These are phyloP conservation scores for Aspergillus bridgeri DNA, from an alignment of 495 filamentous ascomycete genomes.

Conservation along the genomic window DNA sequence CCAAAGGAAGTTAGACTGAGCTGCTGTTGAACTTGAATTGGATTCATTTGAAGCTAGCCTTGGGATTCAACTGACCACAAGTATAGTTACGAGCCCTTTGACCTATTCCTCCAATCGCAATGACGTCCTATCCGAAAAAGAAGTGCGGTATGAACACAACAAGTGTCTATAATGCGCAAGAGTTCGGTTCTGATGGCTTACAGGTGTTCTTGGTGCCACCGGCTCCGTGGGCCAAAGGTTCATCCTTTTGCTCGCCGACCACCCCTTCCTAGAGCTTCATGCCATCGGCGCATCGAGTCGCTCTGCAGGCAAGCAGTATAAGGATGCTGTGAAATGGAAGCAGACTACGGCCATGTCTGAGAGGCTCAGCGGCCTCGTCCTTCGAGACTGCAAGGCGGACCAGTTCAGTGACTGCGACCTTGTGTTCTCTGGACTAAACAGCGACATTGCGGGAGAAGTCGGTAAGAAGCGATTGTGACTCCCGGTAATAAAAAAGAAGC, in stretches of 20 bases:
- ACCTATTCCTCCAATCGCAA: slow-evolving; percentile 18
- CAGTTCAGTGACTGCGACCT: slow-evolving; percentile 80
- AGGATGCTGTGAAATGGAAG: slow-evolving; percentile 82
- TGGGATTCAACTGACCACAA: background rate
- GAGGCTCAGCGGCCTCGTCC: slow-evolving; percentile 61
- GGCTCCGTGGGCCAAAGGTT: slow-evolving; percentile 86
- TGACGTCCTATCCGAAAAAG: slow-evolving; percentile 42
- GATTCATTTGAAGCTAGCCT: background rate
- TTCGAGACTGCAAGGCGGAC: slow-evolving; percentile 70
- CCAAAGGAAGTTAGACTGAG: background rate
- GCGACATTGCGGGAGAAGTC: slow-evolving; percentile 76
- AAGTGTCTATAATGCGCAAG: background rate
- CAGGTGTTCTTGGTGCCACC: slow-evolving; percentile 46
- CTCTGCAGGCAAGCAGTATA: slow-evolving; percentile 79
- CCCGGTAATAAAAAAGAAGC: background rate
- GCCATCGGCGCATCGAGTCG: slow-evolving; percentile 76
- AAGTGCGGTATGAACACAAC: slow-evolving; percentile 41
- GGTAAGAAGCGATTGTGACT: slow-evolving; percentile 39
- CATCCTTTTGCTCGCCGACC: slow-evolving; percentile 74
- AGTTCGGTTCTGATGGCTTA: slow-evolving; percentile 16
- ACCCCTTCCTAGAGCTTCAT: slow-evolving; percentile 71
- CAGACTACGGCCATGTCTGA: slow-evolving; percentile 70
- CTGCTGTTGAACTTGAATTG: background rate
- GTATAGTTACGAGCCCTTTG: background rate
- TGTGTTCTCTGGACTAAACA: slow-evolving; percentile 85